Percentiles rank a stretch among this genome's conserved stretches.
Evolutionary conservation across 2,329 filamentous ascomycete species (phyloP).

Genomic region (Nannizziopsis barbatae): DNA sequence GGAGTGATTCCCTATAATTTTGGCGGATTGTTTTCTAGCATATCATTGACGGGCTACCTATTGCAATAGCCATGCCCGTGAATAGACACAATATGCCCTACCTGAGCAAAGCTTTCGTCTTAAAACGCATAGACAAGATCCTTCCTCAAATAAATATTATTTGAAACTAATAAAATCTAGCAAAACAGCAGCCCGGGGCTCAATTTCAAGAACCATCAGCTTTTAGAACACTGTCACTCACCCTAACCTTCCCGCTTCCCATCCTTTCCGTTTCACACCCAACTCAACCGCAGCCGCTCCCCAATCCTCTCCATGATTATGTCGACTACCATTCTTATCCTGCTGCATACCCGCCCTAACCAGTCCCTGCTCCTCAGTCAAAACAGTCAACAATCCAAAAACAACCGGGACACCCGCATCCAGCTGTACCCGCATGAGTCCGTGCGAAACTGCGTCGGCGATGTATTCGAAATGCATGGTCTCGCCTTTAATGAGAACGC

Average conservation of each 20-base stretch:
- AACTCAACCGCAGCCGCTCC: conserved; percentile 88
- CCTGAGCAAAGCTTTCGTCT: neutral
- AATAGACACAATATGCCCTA: too few species aligned
- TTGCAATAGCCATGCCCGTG: too few species aligned
- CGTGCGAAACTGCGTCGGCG: conserved; percentile 76
- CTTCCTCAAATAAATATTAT: too few species aligned
- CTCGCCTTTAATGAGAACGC: conserved; percentile 94
- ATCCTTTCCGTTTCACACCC: conserved; percentile 73
- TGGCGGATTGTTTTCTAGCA: neutral
- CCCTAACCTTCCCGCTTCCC: conserved; percentile 58
- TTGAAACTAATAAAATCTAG: too few species aligned
- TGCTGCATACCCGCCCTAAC: conserved; percentile 65
- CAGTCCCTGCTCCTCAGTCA: conserved; percentile 78
- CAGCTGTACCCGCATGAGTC: conserved; percentile 86
- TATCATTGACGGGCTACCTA: too few species aligned
- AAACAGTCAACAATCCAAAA: conserved; percentile 81
- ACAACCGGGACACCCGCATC: conserved; percentile 82
- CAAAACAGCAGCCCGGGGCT: too few species aligned
- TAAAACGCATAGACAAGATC: neutral
- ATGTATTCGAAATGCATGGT: conserved; percentile 99
- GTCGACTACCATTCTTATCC: conserved; percentile 36
- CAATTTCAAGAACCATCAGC: too few species aligned
- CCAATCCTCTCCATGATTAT: conserved; percentile 98
- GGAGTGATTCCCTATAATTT: conserved; percentile 42
- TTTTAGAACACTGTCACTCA: conserved; percentile 16